Evolutionary conservation across 1,284 basidiomycete species (phyloP).

Genomic region (Wolfiporia cocos): DNA sequence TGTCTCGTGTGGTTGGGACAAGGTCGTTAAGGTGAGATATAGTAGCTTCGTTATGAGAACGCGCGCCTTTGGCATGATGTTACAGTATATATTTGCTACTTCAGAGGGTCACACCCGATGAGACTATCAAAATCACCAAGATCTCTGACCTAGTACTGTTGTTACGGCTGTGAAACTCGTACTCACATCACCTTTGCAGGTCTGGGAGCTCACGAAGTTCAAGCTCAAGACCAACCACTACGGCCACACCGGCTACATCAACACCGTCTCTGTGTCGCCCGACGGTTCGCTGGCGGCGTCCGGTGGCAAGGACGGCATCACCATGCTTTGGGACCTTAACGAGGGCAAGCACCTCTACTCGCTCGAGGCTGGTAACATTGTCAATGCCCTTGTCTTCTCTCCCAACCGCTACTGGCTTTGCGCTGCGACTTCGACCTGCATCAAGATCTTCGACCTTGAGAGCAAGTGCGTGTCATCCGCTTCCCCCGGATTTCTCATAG

Average conservation of each 20-base stretch:
- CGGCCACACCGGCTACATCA: constrained; percentile 99
- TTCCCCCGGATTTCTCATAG: background rate
- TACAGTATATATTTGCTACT: constrained; percentile 79
- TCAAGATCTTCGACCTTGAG: constrained; percentile 99
- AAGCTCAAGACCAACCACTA: constrained; percentile 99
- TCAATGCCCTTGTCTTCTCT: constrained; percentile 99
- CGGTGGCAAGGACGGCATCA: constrained; percentile 99
- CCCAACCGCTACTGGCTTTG: constrained; percentile 99
- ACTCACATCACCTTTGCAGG: constrained; percentile 44
- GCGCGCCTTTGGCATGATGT: constrained; percentile 34
- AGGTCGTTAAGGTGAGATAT: constrained; percentile 93
- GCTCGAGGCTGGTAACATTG: constrained; percentile 96
- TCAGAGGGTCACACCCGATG: constrained; percentile 68
- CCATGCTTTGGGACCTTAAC: constrained; percentile 99
- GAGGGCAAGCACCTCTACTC: constrained; percentile 99
- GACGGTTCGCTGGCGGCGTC: constrained; percentile 99
- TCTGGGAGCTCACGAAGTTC: constrained; percentile 99
- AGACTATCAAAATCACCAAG: constrained; percentile 71
- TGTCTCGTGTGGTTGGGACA: constrained; percentile 99
- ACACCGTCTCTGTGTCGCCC: constrained; percentile 97
- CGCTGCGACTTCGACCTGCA: constrained; percentile 95
- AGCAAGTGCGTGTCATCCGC: constrained; percentile 72
- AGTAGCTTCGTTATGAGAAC: constrained; percentile 8
- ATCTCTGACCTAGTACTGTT: constrained; percentile 48
- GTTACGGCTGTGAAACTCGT: constrained; percentile 4